Evolutionary conservation across 495 filamentous ascomycete genomes (phyloP).

Genomic region (Hypoxylon cercidicola): DNA sequence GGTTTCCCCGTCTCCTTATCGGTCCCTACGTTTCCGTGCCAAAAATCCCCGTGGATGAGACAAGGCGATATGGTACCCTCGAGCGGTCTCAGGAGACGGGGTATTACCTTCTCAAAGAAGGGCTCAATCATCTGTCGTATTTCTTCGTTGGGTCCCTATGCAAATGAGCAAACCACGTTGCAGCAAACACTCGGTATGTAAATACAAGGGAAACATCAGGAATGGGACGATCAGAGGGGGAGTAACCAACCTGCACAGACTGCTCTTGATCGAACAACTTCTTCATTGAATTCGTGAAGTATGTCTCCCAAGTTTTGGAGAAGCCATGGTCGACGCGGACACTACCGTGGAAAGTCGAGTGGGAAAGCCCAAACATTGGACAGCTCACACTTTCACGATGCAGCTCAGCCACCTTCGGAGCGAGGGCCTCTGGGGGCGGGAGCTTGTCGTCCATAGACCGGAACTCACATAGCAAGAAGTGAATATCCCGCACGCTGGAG

Average conservation of each 20-base stretch:
- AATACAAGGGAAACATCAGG: background rate
- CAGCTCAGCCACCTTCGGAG: slow-evolving; percentile 17
- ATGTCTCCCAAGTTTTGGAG: slow-evolving; percentile 29
- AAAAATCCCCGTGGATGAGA: slow-evolving; percentile 61
- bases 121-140: slow-evolving; percentile 21
- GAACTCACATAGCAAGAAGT: slow-evolving; percentile 38
- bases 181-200: background rate
- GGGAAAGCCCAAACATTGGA: slow-evolving; percentile 20
- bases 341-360: slow-evolving; percentile 34
- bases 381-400: slow-evolving; percentile 2
- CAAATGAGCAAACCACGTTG: background rate
- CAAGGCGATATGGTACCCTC: slow-evolving; percentile 54
- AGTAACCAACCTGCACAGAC: slow-evolving; percentile 15
- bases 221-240: background rate
- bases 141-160: slow-evolving; percentile 30
- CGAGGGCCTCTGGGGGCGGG: slow-evolving; percentile 7
- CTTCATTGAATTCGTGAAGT: slow-evolving; percentile 30
- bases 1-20: slow-evolving; percentile 46
- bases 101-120: slow-evolving; percentile 53
- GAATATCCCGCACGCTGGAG: slow-evolving; percentile 9
- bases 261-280: slow-evolving; percentile 26
- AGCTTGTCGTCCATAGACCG: slow-evolving; percentile 21
- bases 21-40: slow-evolving; percentile 57
- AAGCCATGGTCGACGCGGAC: slow-evolving; percentile 30
- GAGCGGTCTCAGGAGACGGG: slow-evolving; percentile 52